Evolutionary conservation across 139 green algal species (phyloP).

Genomic region (Chlamydomonas sp.): DNA sequence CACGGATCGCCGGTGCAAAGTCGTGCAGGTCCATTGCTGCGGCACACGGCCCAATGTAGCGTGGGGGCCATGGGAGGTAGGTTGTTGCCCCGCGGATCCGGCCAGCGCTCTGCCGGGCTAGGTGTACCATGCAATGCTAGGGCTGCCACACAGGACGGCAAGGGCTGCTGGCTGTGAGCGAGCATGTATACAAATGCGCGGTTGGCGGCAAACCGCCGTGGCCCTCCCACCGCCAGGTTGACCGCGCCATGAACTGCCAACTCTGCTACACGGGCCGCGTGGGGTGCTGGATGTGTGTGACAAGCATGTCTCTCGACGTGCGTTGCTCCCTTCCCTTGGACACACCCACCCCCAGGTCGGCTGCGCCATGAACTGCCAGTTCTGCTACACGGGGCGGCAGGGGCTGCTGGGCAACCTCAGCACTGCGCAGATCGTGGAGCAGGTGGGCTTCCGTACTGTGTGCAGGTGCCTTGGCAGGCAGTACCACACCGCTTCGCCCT

Average conservation of each 20-base stretch:
- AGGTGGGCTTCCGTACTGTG: conserved; percentile 52
- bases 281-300: too few relatives aligned
- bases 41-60: too few relatives aligned
- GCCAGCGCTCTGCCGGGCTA: too few relatives aligned
- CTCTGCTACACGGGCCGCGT: too few relatives aligned
- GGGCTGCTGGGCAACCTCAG: conserved; percentile 78
- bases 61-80: too few relatives aligned
- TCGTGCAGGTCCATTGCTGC: too few relatives aligned
- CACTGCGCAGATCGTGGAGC: conserved; percentile 85
- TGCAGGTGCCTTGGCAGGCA: not conserved
- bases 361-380: conserved; percentile 86
- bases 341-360: conserved; percentile 57
- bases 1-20: too few relatives aligned
- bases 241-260: conserved; percentile 54
- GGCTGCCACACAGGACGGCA: too few relatives aligned
- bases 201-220: not conserved
- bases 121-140: too few relatives aligned
- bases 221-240: conserved; percentile 52
- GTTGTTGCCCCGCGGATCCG: too few relatives aligned
- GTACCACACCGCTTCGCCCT: not conserved
- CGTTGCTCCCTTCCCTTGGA: not conserved
- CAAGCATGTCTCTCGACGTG: not conserved
- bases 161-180: too few relatives aligned
- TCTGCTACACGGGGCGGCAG: conserved; percentile 87
- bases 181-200: not conserved